A percentile compares a stretch with the other conserved stretches of the same genome.
Conservation (phyloP, 192 early-diverging fungal species). For the Rhizoclosmatium globosum region DNA sequence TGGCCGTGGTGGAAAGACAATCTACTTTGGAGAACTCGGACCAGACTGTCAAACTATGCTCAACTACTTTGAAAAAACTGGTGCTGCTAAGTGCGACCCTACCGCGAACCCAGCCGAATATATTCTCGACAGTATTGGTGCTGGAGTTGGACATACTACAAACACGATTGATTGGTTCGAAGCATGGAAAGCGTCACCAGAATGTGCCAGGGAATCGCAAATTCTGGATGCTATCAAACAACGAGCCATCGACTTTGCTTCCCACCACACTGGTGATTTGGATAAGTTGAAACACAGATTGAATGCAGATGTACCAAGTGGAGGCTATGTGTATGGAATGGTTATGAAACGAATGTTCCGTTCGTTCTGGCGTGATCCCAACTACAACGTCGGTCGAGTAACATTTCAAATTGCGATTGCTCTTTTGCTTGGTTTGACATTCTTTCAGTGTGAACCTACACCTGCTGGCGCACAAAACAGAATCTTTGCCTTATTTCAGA, state of each 20-base stretch:
- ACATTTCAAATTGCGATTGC: conserved; percentile 56
- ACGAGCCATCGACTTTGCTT: conserved; percentile 13
- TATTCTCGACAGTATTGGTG: conserved; percentile 83
- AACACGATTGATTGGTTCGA: conserved; percentile 73
- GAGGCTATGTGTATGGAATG: conserved; percentile 57
- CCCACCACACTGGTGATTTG: conserved; percentile 9
- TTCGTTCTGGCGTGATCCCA: conserved; percentile 76
- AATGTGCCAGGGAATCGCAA: conserved; percentile 48
- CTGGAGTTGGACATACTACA: conserved; percentile 52
- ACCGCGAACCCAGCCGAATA: conserved; percentile 86
- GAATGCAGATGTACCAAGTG: conserved; percentile 52
- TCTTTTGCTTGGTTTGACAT: conserved; percentile 78
- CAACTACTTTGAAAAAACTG: conserved; percentile 77
- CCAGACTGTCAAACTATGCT: conserved; percentile 68
- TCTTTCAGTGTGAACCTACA: conserved; percentile 66
- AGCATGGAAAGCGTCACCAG: conserved; percentile 69
- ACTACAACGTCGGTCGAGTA: conserved; percentile 79
- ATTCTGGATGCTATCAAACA: conserved; percentile 55
- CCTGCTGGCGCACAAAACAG: conserved; percentile 70
- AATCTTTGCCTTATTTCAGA: conserved; percentile 77
- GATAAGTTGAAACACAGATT: conserved; percentile 42
- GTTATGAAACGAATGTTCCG: conserved; percentile 72
- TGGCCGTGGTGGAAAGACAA: conserved; percentile 80
- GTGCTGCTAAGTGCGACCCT: conserved; percentile 70
- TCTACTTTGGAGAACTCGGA: conserved; percentile 87